Base-by-base conservation (phyloP, 495 filamentous ascomycete genomes). In the Rusavskia elegans region DNA sequence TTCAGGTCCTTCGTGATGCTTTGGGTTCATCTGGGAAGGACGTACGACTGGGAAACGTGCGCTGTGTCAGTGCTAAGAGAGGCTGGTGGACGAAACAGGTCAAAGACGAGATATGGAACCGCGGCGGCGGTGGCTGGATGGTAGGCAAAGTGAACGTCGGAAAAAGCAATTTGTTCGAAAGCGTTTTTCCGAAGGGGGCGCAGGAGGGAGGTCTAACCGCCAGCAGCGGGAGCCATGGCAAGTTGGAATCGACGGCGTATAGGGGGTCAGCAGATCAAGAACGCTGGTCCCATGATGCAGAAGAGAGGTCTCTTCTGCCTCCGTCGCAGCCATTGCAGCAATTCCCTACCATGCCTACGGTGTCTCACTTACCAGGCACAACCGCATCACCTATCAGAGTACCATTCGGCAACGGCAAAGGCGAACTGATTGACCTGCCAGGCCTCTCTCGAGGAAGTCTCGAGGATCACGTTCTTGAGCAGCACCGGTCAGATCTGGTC, bases 131-230 rank as follows among this genome's bases (percentile, higher is more conserved):
- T 5, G 76, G 85, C n/a, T 99, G 92, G 92, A 81, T 99, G 71
- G 86, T 97, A 23, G 92, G 93, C n/a, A 95, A 89, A 59, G 87
- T 83, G 49, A 99, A 99, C 61, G 92, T 97, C 25, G 92, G 92
- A 14, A 99, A 99, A 66, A 95, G 89, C 61, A 82, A 81, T 55
- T 81, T 99, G 23, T 87, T 96, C 50, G 79, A 89, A 59, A 73
- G 72, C 9, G 80, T 93, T 17, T 93, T 87, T 58, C 89, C 89
- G 16, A 93, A 95, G 62, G 25, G 25, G 25, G 4, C 25, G 25
- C 25, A 27, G 25, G 25, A 6, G 7, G 25, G 4, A 27, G 7
- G 7, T 3, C 4, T 27, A 27, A 27, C 25, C 4, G 25, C 25
- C 25, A 27, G 25, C 3, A 27, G 25, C 7, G 25, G 25, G 25